A percentile compares a stretch with the other conserved stretches of the same genome.
Evolutionary conservation across 495 filamentous ascomycete species (phyloP).

Genomic region (Daldinia loculata): DNA sequence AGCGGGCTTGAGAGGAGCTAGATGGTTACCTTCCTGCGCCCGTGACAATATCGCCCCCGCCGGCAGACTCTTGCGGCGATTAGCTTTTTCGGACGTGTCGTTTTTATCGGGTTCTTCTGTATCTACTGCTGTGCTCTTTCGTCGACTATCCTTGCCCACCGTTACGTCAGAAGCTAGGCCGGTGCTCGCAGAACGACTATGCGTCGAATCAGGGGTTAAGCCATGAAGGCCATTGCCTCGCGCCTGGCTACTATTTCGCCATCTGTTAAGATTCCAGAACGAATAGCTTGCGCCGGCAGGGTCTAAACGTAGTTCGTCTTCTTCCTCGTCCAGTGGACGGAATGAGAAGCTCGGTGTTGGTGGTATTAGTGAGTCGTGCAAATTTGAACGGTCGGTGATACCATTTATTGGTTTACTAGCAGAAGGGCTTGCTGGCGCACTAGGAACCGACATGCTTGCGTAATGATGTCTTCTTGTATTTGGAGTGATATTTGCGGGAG

Average conservation of each 20-base stretch:
- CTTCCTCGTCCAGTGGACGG: constrained; percentile 43
- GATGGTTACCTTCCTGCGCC: constrained; percentile 19
- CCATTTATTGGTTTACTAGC: constrained; percentile 27
- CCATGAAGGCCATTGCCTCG: constrained; percentile 35
- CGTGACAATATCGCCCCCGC: constrained; percentile 14
- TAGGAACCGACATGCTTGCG: constrained; percentile 37
- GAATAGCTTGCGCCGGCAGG: constrained; percentile 44
- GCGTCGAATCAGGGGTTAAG: constrained; percentile 1
- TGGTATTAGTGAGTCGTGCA: constrained; percentile 33
- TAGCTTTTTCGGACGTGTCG: constrained; percentile 8
- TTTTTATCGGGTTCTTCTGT: constrained; percentile 1
- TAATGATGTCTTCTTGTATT: constrained; percentile 55
- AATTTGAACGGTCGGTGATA: constrained; percentile 21
- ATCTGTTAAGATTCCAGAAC: constrained; percentile 58
- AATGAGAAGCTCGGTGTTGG: constrained; percentile 55
- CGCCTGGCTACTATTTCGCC: constrained; percentile 50
- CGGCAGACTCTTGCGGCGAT: constrained; percentile 38
- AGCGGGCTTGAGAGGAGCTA: constrained; percentile 15
- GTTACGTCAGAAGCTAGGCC: constrained; percentile 9
- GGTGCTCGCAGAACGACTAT: constrained; percentile 26
- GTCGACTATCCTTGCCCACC: constrained; percentile 19
- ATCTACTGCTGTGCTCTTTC: constrained; percentile 28
- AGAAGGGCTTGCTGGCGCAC: constrained; percentile 30
- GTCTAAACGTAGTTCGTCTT: constrained; percentile 42
- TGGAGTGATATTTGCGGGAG: constrained; percentile 53